Evolutionary conservation across 2,329 filamentous ascomycete genomes (phyloP), one percentile per base, ranked within the genome.

Genomic region (Fusarium multiceps): DNA sequence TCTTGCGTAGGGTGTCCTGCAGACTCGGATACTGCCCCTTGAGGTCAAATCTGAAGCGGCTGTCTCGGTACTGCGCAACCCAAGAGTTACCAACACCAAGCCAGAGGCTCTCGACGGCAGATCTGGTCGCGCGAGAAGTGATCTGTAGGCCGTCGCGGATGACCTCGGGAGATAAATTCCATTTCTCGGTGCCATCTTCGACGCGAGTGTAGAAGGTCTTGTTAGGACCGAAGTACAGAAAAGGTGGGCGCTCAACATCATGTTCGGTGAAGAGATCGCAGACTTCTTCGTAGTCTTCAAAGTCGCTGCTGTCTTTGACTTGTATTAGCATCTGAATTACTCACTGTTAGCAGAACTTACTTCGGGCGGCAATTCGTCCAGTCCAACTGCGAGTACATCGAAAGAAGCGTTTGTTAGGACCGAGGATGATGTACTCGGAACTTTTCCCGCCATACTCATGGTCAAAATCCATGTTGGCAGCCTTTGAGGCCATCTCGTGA

Each of bases 51-150:
- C 55, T 55, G 32, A 66, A 68, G 37, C 28, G 55, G 9, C 50
- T 54, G 49, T 72, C 67, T 27, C 64, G 57, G n/a, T 73, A 73
- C 50, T 75, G 72, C 4, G 60, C 71, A 14, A 74, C 71, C 56
- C 71, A 74, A n/a, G 72, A 50, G 20, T 49, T 59, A 5, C 48
- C 47, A n/a, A 43, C 30, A 18, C 72, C 72, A 11, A 74, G 69
- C 72, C 72, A 74, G n/a, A 74, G 61, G 5, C 61, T 45, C 14
- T 63, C 48, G 4, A 59, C 56, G 10, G 48, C 60, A 21, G 68
- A 71, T 23, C 48, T 48, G 7, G 50, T 41, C 7, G 63, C 57
- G 18, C 32, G 34, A 20, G 54, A 30, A 7, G 56, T 56, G 16
- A 70, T 51, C 20, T 67, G 59, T 8, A 74, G 30, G 40, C 55